Conservation (phyloP, 495 filamentous ascomycete genomes). For the Geopyxis carbonaria region DNA sequence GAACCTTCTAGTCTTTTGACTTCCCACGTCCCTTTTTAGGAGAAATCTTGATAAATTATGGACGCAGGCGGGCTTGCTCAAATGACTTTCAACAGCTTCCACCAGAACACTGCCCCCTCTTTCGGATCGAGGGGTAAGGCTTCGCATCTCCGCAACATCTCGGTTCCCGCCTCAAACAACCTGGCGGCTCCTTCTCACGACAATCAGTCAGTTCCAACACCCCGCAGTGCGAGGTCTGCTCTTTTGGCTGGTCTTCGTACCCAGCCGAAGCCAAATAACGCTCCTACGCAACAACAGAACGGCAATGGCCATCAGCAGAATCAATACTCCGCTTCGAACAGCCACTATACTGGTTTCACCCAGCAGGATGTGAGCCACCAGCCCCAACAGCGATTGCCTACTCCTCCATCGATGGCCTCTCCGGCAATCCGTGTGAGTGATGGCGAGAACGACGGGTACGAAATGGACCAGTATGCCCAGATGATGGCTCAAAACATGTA, state of each 20-base stretch:
- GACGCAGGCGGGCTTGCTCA: constrained; percentile 99
- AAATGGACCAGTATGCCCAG: background rate
- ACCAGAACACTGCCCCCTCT: constrained; percentile 19
- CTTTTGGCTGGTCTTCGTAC: constrained; percentile 86
- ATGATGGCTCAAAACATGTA: constrained; percentile 6
- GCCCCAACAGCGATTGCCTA: constrained; percentile 22
- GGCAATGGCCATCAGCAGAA: constrained; percentile 31
- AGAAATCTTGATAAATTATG: constrained; percentile 52
- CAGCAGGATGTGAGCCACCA: constrained; percentile 15
- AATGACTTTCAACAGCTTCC: constrained; percentile 81
- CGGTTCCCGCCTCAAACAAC: constrained; percentile 20
- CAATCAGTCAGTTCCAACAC: constrained; percentile 39
- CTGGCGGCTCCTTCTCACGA: constrained; percentile 13
- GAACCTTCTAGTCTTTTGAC: constrained; percentile 17
- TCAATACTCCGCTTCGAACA: no score
- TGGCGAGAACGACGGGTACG: constrained; percentile 4
- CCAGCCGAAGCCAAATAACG: constrained; percentile 70
- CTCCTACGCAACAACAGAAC: constrained; percentile 39
- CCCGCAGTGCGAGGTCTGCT: constrained; percentile 85
- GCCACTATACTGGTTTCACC: constrained; percentile 44
- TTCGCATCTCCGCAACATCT: constrained; percentile 35
- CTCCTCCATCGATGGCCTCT: constrained; percentile 19
- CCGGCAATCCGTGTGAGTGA: constrained; percentile 16
- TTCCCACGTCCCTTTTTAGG: constrained; percentile 19
- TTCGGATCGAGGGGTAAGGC: constrained; percentile 58